Percentiles rank a stretch among this genome's conserved stretches.
These are phyloP conservation scores for Arachis stenosperma DNA, from an alignment of 306 rosid genomes.

Conservation along the genomic window DNA sequence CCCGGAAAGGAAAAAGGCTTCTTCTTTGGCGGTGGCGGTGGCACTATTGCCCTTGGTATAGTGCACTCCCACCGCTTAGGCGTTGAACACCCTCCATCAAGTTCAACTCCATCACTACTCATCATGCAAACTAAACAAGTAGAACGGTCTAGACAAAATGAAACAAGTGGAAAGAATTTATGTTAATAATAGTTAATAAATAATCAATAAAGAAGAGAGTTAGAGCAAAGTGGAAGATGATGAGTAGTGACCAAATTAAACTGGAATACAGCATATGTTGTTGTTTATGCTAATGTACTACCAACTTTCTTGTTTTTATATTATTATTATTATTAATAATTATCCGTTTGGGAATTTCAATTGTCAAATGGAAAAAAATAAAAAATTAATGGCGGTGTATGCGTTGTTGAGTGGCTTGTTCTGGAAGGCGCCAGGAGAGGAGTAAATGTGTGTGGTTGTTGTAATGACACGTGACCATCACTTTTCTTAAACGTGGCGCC, in stretches of 20 bases:
- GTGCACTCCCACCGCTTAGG: slow-evolving; percentile 61
- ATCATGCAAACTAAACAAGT: not conserved
- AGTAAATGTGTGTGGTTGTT: slow-evolving; percentile 6
- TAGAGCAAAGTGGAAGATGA: not conserved
- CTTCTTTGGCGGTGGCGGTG: slow-evolving; percentile 74
- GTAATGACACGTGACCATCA: slow-evolving; percentile 2
- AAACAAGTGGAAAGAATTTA: slow-evolving; percentile 19
- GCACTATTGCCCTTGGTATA: slow-evolving; percentile 50
- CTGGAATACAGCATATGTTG: no score
- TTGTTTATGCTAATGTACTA: no score
- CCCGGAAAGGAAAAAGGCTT: slow-evolving; percentile 42
- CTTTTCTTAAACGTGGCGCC: slow-evolving; percentile 16
- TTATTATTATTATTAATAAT: not conserved
- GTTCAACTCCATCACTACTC: slow-evolving; percentile 14
- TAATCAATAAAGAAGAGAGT: not conserved
- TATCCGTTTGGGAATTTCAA: not conserved
- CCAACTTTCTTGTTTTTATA: no score
- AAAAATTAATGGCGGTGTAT: not conserved
- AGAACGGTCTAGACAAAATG: not conserved
- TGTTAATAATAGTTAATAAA: not conserved
- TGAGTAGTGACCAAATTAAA: no score
- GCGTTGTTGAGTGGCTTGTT: slow-evolving; percentile 6
- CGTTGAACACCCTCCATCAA: slow-evolving; percentile 48
- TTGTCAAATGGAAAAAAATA: not conserved
- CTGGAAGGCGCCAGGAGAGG: slow-evolving; percentile 27